Base-by-base conservation (phyloP, 164 flowering plant genomes). In the Nymphaea thermarum region DNA sequence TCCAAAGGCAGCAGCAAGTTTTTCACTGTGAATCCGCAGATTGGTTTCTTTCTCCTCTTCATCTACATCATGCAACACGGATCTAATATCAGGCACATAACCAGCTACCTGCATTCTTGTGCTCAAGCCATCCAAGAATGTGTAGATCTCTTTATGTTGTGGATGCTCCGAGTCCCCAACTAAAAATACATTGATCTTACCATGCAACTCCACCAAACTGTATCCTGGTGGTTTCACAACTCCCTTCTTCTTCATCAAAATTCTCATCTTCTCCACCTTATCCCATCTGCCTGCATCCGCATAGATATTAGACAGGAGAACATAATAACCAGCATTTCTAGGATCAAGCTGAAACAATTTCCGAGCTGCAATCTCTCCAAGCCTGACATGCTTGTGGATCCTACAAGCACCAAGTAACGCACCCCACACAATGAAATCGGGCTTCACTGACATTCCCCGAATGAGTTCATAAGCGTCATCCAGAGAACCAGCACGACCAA, bases 261-360 rank as follows among this genome's bases (percentile, higher is more conserved):
- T 44, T 75, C 93, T 82, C 80, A 84, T 79, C 75, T 81, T 86
- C 74, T 87, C 86, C 43, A 84, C 91, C 71, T 88, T 96, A 53
- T 77, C 75, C 92, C 92, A 91, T 68, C 91, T 82, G 66, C 91
- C 94, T 42, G 91, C 90, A 80, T 89, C 92, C 18, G 96, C 93
- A 71, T 92, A 92, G 62, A 92, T 76, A 71, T 90, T 88, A 3
- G 93, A 87, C 59, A 92, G 91, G 76, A 88, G 73, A 5, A 90
- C 87, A 77, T 90, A 81, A 66, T 90, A 88, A 10, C 96, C 98
- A 67, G 86, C 88, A 72, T 88, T 87, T 18, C 45, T 76, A 18
- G 95, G 87, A 65, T 92, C 96, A 43, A 92, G 73, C 68, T 92
- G 84, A 71, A 92, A 86, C 72, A 92, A 70, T 70, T 84, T 84